A percentile compares a stretch with the other conserved stretches of the same genome.
Conservation (phyloP, 1,139 yeast species). For the Yamadazyma songkhlaensis region DNA sequence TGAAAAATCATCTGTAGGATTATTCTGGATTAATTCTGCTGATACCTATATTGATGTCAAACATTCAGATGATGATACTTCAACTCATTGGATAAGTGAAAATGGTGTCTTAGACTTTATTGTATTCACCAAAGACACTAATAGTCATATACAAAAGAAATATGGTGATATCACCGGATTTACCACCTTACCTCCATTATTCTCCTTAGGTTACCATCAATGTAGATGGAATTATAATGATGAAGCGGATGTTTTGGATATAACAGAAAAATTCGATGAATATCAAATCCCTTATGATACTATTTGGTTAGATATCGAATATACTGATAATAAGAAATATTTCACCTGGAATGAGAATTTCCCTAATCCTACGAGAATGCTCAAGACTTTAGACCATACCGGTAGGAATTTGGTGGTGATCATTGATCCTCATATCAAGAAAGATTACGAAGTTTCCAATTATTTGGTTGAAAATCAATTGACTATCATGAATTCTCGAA, state of each 20-base stretch:
- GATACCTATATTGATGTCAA: constrained; percentile 85
- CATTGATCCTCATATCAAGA: constrained; percentile 88
- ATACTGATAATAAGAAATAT: constrained; percentile 79
- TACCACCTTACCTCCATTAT: constrained; percentile 70
- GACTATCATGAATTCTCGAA: constrained; percentile 37
- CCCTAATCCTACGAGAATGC: constrained; percentile 71
- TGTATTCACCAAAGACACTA: constrained; percentile 61
- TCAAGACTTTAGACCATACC: constrained; percentile 59
- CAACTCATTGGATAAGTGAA: constrained; percentile 93
- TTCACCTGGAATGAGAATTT: constrained; percentile 88
- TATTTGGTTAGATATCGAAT: constrained; percentile 95
- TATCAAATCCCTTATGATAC: constrained; percentile 82
- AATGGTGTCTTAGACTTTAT: constrained; percentile 78
- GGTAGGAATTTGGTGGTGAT: constrained; percentile 82
- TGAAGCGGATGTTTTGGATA: constrained; percentile 74
- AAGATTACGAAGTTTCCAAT: constrained; percentile 64
- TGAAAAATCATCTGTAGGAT: constrained; percentile 59
- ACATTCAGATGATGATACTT: constrained; percentile 23
- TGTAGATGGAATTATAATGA: constrained; percentile 97
- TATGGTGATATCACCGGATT: constrained; percentile 78
- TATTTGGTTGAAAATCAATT: constrained; percentile 35
- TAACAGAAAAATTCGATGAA: constrained; percentile 68
- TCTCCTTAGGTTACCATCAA: constrained; percentile 89
- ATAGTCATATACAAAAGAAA: constrained; percentile 55
- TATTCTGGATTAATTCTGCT: constrained; percentile 92